Conservation (phyloP, 768 basidiomycete genomes). For the Podaxis mareebaensis region DNA sequence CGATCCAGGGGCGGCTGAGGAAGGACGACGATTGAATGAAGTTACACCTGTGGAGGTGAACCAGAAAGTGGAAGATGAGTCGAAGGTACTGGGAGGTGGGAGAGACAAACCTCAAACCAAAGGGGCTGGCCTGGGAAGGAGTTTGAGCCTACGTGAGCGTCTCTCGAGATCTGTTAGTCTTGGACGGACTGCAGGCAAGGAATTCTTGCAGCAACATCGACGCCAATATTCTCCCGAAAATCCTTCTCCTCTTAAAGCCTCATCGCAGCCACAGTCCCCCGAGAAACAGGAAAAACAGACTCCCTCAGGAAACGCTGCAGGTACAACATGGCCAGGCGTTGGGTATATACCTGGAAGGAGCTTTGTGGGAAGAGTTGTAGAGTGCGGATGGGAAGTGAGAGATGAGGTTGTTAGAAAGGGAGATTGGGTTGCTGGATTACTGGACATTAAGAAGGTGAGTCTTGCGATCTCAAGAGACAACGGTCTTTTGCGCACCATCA, state of each 20-base stretch:
- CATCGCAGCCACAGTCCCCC: slow-evolving; percentile 8
- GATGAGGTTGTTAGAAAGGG: slow-evolving; percentile 68
- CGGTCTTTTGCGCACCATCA: slow-evolving; percentile 7
- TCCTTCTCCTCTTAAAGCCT: slow-evolving; percentile 8
- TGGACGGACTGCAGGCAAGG: slow-evolving; percentile 9
- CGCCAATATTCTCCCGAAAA: not conserved
- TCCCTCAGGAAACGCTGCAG: slow-evolving; percentile 16
- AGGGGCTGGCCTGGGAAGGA: slow-evolving; percentile 17
- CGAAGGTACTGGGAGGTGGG: slow-evolving; percentile 7
- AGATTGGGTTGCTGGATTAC: slow-evolving; percentile 84
- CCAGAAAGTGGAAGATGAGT: slow-evolving; percentile 3
- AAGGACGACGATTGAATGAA: slow-evolving; percentile 3
- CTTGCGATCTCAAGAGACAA: slow-evolving; percentile 10
- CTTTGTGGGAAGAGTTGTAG: slow-evolving; percentile 82
- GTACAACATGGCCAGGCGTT: slow-evolving; percentile 35
- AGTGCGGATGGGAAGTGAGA: slow-evolving; percentile 79
- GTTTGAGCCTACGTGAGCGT: slow-evolving; percentile 20
- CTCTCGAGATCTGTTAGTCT: slow-evolving; percentile 14
- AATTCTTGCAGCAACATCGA: slow-evolving; percentile 1
- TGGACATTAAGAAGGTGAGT: slow-evolving; percentile 79
- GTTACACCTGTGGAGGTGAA: slow-evolving; percentile 3
- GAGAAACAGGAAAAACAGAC: slow-evolving; percentile 10
- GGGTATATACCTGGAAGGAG: slow-evolving; percentile 88
- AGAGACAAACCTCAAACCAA: slow-evolving; percentile 13
- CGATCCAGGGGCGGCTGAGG: slow-evolving; percentile 12